A percentile compares a stretch with the other conserved stretches of the same genome.
Evolutionary conservation across 768 basidiomycete species (phyloP).

Genomic region (Leccinum disarticulatum): DNA sequence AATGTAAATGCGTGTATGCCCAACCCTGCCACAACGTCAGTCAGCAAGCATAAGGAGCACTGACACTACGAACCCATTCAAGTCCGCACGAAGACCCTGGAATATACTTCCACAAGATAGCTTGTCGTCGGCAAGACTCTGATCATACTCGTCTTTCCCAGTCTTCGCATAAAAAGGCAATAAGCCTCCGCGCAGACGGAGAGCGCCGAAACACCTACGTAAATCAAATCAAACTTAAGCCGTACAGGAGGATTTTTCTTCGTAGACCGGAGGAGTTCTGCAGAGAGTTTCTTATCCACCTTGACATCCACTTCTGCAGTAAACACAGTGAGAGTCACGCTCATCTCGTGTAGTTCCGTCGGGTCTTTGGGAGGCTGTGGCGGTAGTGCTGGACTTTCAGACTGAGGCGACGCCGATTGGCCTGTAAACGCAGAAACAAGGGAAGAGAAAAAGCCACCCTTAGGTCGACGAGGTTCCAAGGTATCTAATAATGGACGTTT

Average conservation of each 20-base stretch:
- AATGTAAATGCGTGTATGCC: conserved; percentile 17
- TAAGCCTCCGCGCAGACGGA: conserved; percentile 3
- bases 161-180: conserved; percentile 47
- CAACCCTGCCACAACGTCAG: conserved; percentile 7
- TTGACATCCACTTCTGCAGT: conserved; percentile 52
- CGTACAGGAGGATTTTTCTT: conserved; percentile 88
- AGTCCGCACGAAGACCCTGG: conserved; percentile 81
- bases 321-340: conserved; percentile 35
- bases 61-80: conserved; percentile 63
- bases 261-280: conserved; percentile 84
- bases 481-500: conserved; percentile 45
- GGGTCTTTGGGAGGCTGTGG: conserved; percentile 24
- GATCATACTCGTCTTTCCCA: conserved; percentile 77
- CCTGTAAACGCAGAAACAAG: conserved; percentile 29
- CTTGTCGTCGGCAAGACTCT: conserved; percentile 66
- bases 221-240: conserved; percentile 82
- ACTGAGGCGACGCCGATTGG: conserved; percentile 13
- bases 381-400: conserved; percentile 6
- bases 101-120: conserved; percentile 76
- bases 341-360: conserved; percentile 22
- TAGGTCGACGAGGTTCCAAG: conserved; percentile 30
- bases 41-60: not conserved
- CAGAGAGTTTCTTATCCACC: conserved; percentile 61
- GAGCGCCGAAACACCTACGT: conserved; percentile 30
- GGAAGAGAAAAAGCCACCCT: conserved; percentile 48